Conservation (phyloP, 2,329 filamentous ascomycete genomes). For the Sporothrix pallida region DNA sequence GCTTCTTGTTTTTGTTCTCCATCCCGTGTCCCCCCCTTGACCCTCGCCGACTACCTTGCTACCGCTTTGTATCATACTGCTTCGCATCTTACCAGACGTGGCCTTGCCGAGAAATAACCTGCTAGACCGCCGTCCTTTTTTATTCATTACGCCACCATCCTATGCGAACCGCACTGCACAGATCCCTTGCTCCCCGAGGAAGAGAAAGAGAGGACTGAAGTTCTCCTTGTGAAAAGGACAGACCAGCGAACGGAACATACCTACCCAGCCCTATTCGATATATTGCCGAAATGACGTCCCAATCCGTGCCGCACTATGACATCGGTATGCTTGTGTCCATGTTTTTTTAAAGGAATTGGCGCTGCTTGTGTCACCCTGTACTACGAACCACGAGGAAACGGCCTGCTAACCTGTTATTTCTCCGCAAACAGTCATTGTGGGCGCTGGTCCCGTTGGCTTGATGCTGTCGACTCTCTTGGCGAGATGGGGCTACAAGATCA, state of each 20-base stretch:
- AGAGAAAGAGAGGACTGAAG: no score
- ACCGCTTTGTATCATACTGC: background rate
- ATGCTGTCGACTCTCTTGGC: conserved; percentile 87
- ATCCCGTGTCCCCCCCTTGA: background rate
- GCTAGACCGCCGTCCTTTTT: background rate
- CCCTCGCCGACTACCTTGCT: background rate
- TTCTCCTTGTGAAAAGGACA: no score
- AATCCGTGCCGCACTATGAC: conserved; percentile 32
- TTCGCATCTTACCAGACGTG: background rate
- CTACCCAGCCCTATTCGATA: background rate
- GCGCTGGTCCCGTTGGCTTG: conserved; percentile 86
- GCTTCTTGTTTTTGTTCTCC: conserved; percentile 1
- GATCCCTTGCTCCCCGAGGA: no score
- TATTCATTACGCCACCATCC: background rate
- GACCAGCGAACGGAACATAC: no score
- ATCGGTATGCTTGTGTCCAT: conserved; percentile 30
- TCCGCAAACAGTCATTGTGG: conserved; percentile 72
- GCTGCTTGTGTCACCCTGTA: no score
- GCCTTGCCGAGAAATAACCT: background rate
- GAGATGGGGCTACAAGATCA: conserved; percentile 93
- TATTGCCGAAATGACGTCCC: background rate
- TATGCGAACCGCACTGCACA: no score
- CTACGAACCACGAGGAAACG: no score
- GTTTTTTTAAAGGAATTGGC: background rate
- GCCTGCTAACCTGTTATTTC: background rate